Percentiles rank a stretch among this genome's conserved stretches.
Conservation (phyloP, 2,329 filamentous ascomycete species). For the Fusarium sp. region DNA sequence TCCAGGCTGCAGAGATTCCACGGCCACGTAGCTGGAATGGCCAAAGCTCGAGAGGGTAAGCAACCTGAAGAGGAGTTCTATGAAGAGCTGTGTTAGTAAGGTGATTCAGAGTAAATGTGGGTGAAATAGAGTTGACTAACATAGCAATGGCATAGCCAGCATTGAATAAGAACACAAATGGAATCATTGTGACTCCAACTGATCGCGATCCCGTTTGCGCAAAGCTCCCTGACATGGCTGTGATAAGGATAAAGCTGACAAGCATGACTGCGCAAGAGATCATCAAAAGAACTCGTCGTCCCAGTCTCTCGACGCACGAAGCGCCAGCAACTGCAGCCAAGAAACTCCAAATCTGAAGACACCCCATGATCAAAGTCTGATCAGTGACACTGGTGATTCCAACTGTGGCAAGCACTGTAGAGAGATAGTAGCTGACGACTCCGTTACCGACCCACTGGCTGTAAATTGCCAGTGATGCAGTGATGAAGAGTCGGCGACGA, state of each 20-base stretch:
- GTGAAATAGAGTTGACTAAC: neutral
- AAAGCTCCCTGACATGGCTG: conserved; percentile 10
- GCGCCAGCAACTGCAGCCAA: conserved; percentile 7
- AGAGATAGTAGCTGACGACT: conserved; percentile 18
- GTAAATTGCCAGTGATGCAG: neutral
- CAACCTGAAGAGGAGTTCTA: conserved; percentile 12
- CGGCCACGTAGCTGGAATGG: conserved; percentile 16
- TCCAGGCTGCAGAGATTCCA: conserved; percentile 13
- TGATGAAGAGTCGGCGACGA: conserved; percentile 12
- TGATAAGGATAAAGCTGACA: conserved; percentile 11
- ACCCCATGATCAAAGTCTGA: conserved; percentile 15
- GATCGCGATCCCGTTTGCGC: conserved; percentile 1
- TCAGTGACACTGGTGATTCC: conserved; percentile 16
- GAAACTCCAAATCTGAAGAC: conserved; percentile 16
- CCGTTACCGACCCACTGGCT: conserved; percentile 18
- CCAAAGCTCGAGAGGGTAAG: conserved; percentile 14
- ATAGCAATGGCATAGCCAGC: conserved; percentile 12
- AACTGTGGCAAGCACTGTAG: neutral
- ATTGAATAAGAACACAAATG: conserved; percentile 13
- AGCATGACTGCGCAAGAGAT: conserved; percentile 7
- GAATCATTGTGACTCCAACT: conserved; percentile 16
- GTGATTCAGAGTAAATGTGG: fast-evolving
- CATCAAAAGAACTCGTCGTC: conserved; percentile 8
- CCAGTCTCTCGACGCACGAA: neutral
- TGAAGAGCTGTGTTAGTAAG: neutral